Conservation (phyloP, 768 basidiomycete species). For the Termitomyces sp. region DNA sequence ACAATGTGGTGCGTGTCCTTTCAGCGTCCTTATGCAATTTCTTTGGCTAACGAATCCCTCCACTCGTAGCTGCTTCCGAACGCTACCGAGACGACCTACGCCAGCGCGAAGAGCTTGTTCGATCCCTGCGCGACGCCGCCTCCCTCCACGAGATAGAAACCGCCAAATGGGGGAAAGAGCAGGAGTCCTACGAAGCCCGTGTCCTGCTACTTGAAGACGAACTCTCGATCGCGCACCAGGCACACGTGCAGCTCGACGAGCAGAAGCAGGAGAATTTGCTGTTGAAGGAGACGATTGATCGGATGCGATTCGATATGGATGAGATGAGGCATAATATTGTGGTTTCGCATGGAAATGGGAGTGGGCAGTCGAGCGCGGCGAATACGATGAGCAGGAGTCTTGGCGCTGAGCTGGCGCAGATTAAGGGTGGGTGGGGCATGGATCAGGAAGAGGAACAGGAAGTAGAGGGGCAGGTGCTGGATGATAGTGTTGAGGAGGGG, state of each 20-base stretch:
- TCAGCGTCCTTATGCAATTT: not conserved
- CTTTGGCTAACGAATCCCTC: not conserved
- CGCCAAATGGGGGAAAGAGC: constrained; percentile 62
- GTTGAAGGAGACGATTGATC: constrained; percentile 94
- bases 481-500: constrained; percentile 34
- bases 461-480: constrained; percentile 28
- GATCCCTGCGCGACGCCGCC: constrained; percentile 54
- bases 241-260: constrained; percentile 73
- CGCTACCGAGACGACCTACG: constrained; percentile 71
- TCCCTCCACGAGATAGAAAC: constrained; percentile 62
- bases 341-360: constrained; percentile 30
- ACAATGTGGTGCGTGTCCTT: constrained; percentile 60
- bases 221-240: constrained; percentile 61
- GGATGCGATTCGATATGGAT: constrained; percentile 92
- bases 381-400: constrained; percentile 69
- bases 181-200: constrained; percentile 66
- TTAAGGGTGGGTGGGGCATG: constrained; percentile 41
- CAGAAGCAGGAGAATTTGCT: constrained; percentile 94
- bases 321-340: constrained; percentile 63
- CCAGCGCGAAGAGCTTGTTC: constrained; percentile 69
- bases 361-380: constrained; percentile 42
- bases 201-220: constrained; percentile 69
- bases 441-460: constrained; percentile 32
- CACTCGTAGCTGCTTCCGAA: constrained; percentile 61
- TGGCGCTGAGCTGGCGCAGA: constrained; percentile 67